These are phyloP conservation scores for Melastoma candidum DNA, from an alignment of 441 rosid species.

Conservation along the genomic window DNA sequence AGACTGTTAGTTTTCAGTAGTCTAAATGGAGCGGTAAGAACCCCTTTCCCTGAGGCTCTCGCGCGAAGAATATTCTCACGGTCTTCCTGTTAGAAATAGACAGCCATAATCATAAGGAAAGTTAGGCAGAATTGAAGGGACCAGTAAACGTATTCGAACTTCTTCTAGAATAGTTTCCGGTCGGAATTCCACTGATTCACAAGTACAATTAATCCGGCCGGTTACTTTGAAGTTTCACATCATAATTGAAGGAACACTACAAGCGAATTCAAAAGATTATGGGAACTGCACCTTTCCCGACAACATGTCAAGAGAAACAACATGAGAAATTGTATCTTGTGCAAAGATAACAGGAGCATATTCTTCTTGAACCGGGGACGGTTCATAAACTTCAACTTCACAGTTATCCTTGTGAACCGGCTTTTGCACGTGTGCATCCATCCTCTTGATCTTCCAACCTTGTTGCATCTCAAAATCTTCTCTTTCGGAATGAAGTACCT, in stretches of 20 bases:
- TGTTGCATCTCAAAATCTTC: constrained; percentile 83
- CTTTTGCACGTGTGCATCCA: constrained; percentile 59
- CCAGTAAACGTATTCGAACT: background rate
- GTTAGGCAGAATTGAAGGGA: background rate
- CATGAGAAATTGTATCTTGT: constrained; percentile 79
- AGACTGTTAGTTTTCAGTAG: constrained; percentile 77
- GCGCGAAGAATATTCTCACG: constrained; percentile 80
- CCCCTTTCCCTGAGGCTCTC: constrained; percentile 77
- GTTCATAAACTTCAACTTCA: constrained; percentile 46
- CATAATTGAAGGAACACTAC: background rate
- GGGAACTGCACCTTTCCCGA: constrained; percentile 69
- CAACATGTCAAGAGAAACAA: constrained; percentile 80
- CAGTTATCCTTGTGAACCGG: constrained; percentile 76
- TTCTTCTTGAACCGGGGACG: constrained; percentile 77
- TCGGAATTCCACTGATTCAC: constrained; percentile 1
- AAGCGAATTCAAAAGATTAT: background rate
- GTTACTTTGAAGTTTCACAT: no score
- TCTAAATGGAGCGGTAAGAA: constrained; percentile 83
- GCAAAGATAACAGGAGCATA: constrained; percentile 97
- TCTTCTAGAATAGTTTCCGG: no score
- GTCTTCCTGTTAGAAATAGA: constrained; percentile 53
- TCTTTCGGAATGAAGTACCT: constrained; percentile 85
- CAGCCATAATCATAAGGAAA: background rate
- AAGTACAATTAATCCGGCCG: background rate
- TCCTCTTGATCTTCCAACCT: constrained; percentile 81